Evolutionary conservation across 2,329 filamentous ascomycete genomes (phyloP).

Genomic region (Akanthomyces dipterigenus): DNA sequence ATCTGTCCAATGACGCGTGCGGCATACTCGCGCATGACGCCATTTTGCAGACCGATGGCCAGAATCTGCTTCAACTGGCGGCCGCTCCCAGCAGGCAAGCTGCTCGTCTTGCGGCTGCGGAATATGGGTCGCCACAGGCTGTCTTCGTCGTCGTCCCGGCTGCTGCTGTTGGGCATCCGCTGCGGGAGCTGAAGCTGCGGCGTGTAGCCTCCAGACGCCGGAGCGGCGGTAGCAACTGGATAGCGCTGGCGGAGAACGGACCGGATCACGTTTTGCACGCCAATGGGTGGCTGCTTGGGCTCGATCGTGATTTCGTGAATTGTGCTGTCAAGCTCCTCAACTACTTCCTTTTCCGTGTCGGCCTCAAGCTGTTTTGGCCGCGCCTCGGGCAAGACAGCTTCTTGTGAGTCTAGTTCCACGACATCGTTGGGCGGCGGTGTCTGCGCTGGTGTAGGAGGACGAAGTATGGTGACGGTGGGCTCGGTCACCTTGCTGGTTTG

Average conservation of each 20-base stretch:
- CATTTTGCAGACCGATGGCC: conserved; percentile 50
- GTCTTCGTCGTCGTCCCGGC: conserved; percentile 31
- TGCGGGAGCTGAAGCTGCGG: conserved; percentile 42
- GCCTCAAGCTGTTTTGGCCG: neutral
- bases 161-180: conserved; percentile 23
- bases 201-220: conserved; percentile 34
- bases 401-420: conserved; percentile 8
- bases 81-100: conserved; percentile 20
- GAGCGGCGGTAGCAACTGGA: conserved; percentile 34
- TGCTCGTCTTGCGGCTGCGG: conserved; percentile 28
- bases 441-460: conserved; percentile 36
- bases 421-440: conserved; percentile 31
- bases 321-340: conserved; percentile 25
- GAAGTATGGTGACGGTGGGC: conserved; percentile 22
- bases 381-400: neutral
- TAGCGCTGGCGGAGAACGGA: conserved; percentile 46
- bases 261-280: conserved; percentile 51
- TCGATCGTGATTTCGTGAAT: conserved; percentile 40
- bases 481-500: conserved; percentile 17
- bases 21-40: conserved; percentile 44
- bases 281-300: conserved; percentile 40
- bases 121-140: conserved; percentile 49
- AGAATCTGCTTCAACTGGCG: conserved; percentile 51
- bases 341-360: conserved; percentile 7
- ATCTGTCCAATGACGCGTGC: conserved; percentile 43